These are phyloP conservation scores for Diplotaxis tenuifolia DNA, from an alignment of 345 rosid species.

Conservation along the genomic window DNA sequence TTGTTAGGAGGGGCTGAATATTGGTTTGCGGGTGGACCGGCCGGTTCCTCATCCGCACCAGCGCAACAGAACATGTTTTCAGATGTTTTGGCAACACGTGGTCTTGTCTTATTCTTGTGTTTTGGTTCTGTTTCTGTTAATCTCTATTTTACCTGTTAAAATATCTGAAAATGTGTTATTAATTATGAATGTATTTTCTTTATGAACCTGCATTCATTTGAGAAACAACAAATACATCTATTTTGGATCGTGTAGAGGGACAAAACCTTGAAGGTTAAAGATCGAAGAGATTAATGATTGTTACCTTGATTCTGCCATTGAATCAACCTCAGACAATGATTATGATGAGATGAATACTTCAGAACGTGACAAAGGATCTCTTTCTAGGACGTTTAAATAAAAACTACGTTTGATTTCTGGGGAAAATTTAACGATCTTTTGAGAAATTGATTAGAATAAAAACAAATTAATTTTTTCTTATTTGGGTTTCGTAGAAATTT, in stretches of 20 bases:
- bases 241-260: no score
- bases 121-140: slow-evolving; percentile 18
- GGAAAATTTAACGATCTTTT: background rate
- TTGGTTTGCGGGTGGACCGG: slow-evolving; percentile 65
- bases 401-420: background rate
- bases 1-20: slow-evolving; percentile 69
- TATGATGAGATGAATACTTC: slow-evolving; percentile 11
- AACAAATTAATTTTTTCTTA: background rate
- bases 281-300: slow-evolving; percentile 12
- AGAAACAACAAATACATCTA: background rate
- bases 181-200: background rate
- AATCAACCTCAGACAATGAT: slow-evolving; percentile 4
- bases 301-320: slow-evolving; percentile 30
- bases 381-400: slow-evolving; percentile 1
- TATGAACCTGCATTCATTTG: background rate
- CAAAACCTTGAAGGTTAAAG: background rate
- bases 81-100: slow-evolving; percentile 10
- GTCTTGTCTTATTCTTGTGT: slow-evolving; percentile 20
- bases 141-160: slow-evolving; percentile 26
- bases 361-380: slow-evolving; percentile 12
- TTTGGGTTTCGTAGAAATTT: slow-evolving; percentile 8
- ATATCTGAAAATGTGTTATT: slow-evolving; percentile 4
- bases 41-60: slow-evolving; percentile 78
- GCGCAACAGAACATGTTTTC: slow-evolving; percentile 85
- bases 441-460: background rate